Base-by-base conservation (phyloP, 2,329 filamentous ascomycete genomes). In the Colletotrichum salicis region DNA sequence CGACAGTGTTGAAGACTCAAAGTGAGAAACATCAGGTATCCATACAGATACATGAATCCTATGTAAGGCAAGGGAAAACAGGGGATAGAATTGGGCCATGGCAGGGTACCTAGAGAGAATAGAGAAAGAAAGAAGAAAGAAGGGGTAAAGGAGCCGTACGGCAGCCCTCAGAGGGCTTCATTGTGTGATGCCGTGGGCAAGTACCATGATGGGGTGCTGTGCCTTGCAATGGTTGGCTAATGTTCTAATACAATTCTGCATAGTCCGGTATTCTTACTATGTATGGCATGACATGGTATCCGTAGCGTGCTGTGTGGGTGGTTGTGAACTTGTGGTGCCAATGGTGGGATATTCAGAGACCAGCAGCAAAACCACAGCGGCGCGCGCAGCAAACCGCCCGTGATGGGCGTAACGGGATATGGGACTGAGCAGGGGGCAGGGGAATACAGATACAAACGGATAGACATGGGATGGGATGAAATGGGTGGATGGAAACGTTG, bases 51-150 rank as follows among this genome's bases (percentile, higher is more conserved):
- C 69, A 59, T 71, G 62, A 41, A 60, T 24, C 15, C 58, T 54
- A 68, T 64, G 64, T 63, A 64, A 71, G 52, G 64, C 52, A 68
- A 37, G 56, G 31, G 24, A 22, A 33, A n/a, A 33, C 54, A 65
- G 6, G 33, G 62, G 41, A 48, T 27, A 15, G 41, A 22, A 22
- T 41, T n/a, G n/a, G 15, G 56, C 48, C 52, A 63, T 24, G n/a
- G 41, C 27, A 35, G n/a, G 31, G 27, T 22, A 19, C 24, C 24
- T 29, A n/a, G 37, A 29, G 15, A 48, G 31, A 27, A 51, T 22
- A 52, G 31, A 57, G 45, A 29, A 29, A 60, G 33, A 52, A 48
- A 61, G 48, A 62, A 67, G 48, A 33, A 56, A 41, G 33, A 61
- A 27, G 12, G 27, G 29, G 55, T 12, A 45, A 45, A 58, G 27